Conservation (phyloP, 1,139 yeast species). For the Taphrina wiesneri region DNA sequence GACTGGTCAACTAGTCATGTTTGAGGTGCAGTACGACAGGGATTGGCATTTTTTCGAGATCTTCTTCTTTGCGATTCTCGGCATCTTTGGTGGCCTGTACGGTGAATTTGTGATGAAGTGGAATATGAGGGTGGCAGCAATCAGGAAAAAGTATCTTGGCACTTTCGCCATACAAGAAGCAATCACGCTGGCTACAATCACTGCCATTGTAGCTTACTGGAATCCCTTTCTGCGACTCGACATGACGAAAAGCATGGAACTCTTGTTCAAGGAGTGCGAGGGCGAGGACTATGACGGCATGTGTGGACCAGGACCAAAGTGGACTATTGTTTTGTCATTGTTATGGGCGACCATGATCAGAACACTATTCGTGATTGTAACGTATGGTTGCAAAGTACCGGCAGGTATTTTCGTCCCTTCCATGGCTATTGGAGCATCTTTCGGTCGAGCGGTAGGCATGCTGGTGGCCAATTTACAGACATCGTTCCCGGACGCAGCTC, state of each 20-base stretch:
- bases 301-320: conserved; percentile 40
- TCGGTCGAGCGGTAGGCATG: conserved; percentile 82
- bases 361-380: conserved; percentile 68
- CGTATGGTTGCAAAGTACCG: conserved; percentile 91
- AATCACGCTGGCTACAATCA: conserved; percentile 61
- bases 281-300: conserved; percentile 46
- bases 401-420: conserved; percentile 97
- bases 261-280: conserved; percentile 81
- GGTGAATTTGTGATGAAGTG: conserved; percentile 79
- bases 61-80: conserved; percentile 74
- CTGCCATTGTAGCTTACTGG: conserved; percentile 78
- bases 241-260: conserved; percentile 95
- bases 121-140: conserved; percentile 75
- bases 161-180: conserved; percentile 71
- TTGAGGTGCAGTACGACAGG: conserved; percentile 80
- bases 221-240: conserved; percentile 78
- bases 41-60: conserved; percentile 87
- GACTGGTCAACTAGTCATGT: conserved; percentile 89
- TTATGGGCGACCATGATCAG: conserved; percentile 72
- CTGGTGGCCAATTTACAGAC: conserved; percentile 61
- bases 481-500: conserved; percentile 48
- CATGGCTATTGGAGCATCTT: conserved; percentile 94
- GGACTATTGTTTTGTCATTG: conserved; percentile 53
- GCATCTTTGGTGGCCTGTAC: conserved; percentile 87
- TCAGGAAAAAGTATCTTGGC: conserved; percentile 68